These are phyloP conservation scores for Volvox reticuliferus DNA, from an alignment of 139 green algal species.

Conservation along the genomic window DNA sequence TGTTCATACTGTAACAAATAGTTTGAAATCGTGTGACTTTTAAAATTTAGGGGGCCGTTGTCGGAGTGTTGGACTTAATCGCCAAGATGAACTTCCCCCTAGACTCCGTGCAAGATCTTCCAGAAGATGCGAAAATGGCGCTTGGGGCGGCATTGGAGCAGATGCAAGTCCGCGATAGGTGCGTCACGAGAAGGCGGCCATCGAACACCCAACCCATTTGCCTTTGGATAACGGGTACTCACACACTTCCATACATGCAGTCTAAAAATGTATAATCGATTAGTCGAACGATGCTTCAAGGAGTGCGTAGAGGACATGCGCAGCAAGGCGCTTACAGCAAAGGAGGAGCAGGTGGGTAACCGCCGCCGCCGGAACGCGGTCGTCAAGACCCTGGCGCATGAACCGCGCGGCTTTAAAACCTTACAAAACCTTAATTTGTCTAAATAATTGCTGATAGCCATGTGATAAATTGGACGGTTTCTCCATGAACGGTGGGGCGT, in stretches of 20 bases:
- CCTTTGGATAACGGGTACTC: background rate
- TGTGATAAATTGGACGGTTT: too few species aligned
- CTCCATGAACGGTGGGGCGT: too few species aligned
- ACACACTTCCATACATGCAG: conserved; percentile 58
- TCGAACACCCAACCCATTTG: background rate
- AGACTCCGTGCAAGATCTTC: conserved; percentile 45
- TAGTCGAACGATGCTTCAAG: conserved; percentile 96
- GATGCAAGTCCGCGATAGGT: conserved; percentile 94
- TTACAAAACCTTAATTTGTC: too few species aligned
- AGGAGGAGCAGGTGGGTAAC: conserved; percentile 90
- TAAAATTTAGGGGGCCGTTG: background rate
- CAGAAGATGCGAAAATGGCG: conserved; percentile 50
- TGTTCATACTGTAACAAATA: background rate
- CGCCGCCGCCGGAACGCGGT: too few species aligned
- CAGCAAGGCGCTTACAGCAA: conserved; percentile 89
- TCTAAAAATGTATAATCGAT: conserved; percentile 96
- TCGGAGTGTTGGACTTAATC: background rate
- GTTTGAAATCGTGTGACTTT: background rate
- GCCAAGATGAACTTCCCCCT: conserved; percentile 53
- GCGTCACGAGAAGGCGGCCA: background rate
- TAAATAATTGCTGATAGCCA: too few species aligned
- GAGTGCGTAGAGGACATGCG: conserved; percentile 95
- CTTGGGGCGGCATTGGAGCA: conserved; percentile 74
- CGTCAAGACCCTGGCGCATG: too few species aligned
- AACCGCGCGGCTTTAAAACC: too few species aligned